phyloP scores from a whole-genome alignment of 768 basidiomycete species.

The Russula virescens region DNA sequence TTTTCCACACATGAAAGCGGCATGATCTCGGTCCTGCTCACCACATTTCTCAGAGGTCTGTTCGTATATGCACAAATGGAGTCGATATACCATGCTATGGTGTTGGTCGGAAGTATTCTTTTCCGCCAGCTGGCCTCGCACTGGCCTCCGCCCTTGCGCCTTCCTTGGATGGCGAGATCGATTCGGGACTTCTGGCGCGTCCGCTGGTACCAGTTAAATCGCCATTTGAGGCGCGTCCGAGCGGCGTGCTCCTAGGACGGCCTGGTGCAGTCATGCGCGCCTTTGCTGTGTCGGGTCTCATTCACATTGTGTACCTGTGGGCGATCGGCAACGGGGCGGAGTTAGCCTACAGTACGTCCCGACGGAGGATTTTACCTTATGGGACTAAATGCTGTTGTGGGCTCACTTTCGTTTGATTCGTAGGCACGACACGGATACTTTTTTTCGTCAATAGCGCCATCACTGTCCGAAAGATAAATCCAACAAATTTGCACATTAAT shows the following conservation, averaged over 20 bases:
- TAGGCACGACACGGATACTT: no score
- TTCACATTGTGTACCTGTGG: constrained; percentile 55
- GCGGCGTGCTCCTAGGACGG: constrained; percentile 42
- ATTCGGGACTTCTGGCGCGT: constrained; percentile 35
- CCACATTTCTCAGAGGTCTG: constrained; percentile 2
- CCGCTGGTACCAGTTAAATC: constrained; percentile 37
- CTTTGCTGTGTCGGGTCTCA: constrained; percentile 51
- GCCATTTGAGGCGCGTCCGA: constrained; percentile 30
- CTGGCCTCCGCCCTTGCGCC: constrained; percentile 33
- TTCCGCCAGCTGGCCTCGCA: constrained; percentile 29
- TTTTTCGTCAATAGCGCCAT: no score
- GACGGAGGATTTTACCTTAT: constrained; percentile 53
- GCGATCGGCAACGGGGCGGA: constrained; percentile 51
- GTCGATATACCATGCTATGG: constrained; percentile 26
- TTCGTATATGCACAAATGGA: constrained; percentile 17
- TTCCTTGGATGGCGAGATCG: constrained; percentile 35
- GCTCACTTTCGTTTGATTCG: no score
- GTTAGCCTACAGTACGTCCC: constrained; percentile 35
- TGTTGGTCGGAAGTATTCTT: constrained; percentile 27
- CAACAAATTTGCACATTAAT: no score
- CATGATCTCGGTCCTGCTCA: neutral
- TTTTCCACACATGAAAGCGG: no score
- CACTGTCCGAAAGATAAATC: no score
- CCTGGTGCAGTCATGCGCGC: constrained; percentile 48
- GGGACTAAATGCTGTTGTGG: no score